These are phyloP conservation scores for Cladorrhinum sp. DNA, from an alignment of 2,329 filamentous ascomycete genomes.

Conservation along the genomic window DNA sequence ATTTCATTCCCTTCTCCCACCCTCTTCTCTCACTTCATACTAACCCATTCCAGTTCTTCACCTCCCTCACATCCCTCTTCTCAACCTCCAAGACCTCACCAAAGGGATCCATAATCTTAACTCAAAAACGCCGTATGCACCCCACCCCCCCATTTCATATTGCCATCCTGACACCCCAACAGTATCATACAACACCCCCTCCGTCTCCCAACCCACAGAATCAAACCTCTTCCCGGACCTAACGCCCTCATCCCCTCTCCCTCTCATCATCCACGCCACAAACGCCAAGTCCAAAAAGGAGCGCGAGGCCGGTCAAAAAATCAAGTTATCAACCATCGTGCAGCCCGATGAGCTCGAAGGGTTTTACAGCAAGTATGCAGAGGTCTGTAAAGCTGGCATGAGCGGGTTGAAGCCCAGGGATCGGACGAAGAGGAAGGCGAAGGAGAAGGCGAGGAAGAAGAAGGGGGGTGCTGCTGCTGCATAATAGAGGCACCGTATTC, in stretches of 20 bases:
- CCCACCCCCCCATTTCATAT: background rate
- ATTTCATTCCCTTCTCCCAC: background rate
- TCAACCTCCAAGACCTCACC: slow-evolving; percentile 62
- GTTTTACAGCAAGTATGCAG: slow-evolving; percentile 84
- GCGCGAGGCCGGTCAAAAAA: slow-evolving; percentile 47
- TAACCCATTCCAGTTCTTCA: slow-evolving; percentile 63
- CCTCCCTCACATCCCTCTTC: slow-evolving; percentile 65
- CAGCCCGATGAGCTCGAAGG: slow-evolving; percentile 69
- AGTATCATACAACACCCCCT: slow-evolving; percentile 46
- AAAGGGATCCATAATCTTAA: slow-evolving; percentile 71
- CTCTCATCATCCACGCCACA: slow-evolving; percentile 78
- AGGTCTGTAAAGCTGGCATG: slow-evolving; percentile 89
- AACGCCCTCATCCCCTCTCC: slow-evolving; percentile 54
- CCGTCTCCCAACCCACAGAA: slow-evolving; percentile 39
- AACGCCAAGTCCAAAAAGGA: slow-evolving; percentile 69
- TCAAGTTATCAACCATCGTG: slow-evolving; percentile 83
- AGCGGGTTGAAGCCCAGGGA: slow-evolving; percentile 87
- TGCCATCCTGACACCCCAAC: background rate
- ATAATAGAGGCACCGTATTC: no score
- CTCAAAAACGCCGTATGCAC: slow-evolving; percentile 68
- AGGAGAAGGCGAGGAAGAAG: slow-evolving; percentile 67
- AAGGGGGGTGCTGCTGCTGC: slow-evolving; percentile 27
- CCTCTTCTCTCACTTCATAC: background rate
- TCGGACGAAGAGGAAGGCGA: slow-evolving; percentile 79
- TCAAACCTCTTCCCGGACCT: slow-evolving; percentile 60